phyloP scores from a whole-genome alignment of 441 rosid species.

The Erysimum cheiri region DNA sequence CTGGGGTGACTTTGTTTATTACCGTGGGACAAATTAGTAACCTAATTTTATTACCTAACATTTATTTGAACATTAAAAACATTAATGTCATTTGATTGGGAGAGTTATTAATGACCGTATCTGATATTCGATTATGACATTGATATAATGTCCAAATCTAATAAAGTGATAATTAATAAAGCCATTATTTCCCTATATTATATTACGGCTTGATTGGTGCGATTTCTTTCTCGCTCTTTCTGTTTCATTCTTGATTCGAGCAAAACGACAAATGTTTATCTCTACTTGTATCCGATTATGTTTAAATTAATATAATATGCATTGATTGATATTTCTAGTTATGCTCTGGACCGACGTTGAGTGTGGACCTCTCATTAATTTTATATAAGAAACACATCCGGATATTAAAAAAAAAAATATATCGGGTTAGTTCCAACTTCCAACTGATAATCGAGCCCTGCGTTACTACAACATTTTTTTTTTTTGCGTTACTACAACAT shows the following conservation, averaged over 20 bases:
- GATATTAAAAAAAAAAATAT: too few relatives aligned
- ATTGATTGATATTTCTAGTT: background rate
- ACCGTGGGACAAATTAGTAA: background rate
- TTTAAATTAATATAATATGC: constrained; percentile 15
- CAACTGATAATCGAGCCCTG: constrained; percentile 9
- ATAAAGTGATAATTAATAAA: background rate
- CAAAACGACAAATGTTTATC: constrained; percentile 31
- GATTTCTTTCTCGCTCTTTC: constrained; percentile 3
- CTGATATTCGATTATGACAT: constrained; percentile 13
- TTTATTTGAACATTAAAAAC: background rate
- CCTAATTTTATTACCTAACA: constrained; percentile 13
- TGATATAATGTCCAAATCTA: constrained; percentile 8
- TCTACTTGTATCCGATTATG: constrained; percentile 13
- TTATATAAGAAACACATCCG: too few relatives aligned
- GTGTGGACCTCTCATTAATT: constrained; percentile 30
- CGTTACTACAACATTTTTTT: background rate
- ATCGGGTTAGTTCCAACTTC: too few relatives aligned
- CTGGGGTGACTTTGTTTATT: constrained; percentile 12
- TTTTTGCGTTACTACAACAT: too few relatives aligned
- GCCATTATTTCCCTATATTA: constrained; percentile 9
- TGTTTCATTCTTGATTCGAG: constrained; percentile 11
- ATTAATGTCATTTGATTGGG: background rate
- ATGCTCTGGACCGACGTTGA: constrained; percentile 35
- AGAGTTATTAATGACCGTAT: constrained; percentile 21
- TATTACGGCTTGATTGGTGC: constrained; percentile 41